A percentile compares a stretch with the other conserved stretches of the same genome.
Conservation (phyloP, 345 rosid species). For the Brassica rapa region DNA sequence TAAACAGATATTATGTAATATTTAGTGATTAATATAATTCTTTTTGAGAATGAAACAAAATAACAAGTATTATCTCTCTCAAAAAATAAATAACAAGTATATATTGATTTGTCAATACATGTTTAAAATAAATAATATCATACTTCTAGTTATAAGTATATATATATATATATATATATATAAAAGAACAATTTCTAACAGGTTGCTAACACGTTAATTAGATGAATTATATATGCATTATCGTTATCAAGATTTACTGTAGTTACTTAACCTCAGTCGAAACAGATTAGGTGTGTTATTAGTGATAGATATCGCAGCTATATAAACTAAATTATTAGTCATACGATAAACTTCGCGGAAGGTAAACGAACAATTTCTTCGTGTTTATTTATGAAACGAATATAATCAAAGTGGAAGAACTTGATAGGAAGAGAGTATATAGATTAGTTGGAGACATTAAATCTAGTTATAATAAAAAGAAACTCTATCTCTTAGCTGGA, state of each 20-base stretch:
- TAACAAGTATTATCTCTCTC: no score
- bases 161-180: no score
- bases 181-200: not conserved
- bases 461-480: not conserved
- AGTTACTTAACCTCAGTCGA: not conserved
- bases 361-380: not conserved
- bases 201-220: not conserved
- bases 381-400: not conserved
- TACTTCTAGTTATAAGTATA: no score
- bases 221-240: not conserved
- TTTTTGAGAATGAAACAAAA: no score
- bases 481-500: slow-evolving; percentile 30
- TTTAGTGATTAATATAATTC: no score
- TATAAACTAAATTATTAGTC: not conserved
- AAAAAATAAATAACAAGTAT: no score
- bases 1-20: no score
- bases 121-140: no score
- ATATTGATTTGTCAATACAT: no score
- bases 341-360: not conserved
- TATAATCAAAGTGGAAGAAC: slow-evolving; percentile 6
- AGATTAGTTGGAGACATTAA: slow-evolving; percentile 5
- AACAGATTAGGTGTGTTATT: not conserved
- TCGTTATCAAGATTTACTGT: not conserved
- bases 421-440: slow-evolving; percentile 4
- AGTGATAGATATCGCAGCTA: not conserved